Conservation (phyloP, 352 stramenopile genomes). For the Thalassiosira delicatula region DNA sequence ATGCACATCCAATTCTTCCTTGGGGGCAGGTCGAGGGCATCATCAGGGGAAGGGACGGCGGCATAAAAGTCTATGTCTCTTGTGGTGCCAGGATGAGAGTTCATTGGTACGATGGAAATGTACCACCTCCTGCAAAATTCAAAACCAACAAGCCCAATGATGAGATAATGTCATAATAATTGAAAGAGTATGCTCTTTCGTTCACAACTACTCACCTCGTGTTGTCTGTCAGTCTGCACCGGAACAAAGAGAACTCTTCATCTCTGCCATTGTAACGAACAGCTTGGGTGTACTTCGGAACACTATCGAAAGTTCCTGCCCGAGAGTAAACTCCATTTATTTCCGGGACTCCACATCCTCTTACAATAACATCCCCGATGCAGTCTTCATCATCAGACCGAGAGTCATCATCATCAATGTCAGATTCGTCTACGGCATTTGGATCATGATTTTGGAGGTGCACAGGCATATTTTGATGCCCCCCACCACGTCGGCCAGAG, state of each 20-base stretch:
- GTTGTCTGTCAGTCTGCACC: constrained; percentile 83
- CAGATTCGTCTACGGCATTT: constrained; percentile 71
- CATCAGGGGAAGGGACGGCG: constrained; percentile 25
- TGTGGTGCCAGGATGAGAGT: constrained; percentile 75
- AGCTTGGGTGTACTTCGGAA: constrained; percentile 68
- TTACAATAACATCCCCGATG: constrained; percentile 64
- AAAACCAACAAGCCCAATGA: not conserved
- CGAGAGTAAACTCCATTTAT: constrained; percentile 80
- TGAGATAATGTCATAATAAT: not conserved
- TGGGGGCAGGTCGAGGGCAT: constrained; percentile 26
- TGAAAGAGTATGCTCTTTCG: not conserved
- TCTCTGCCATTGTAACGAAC: constrained; percentile 57
- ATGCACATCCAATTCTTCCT: constrained; percentile 45
- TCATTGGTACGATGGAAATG: constrained; percentile 83
- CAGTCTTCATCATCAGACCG: constrained; percentile 58
- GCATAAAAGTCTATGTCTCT: constrained; percentile 85
- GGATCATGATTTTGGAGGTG: constrained; percentile 68
- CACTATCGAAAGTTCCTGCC: constrained; percentile 67
- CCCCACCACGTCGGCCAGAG: constrained; percentile 56
- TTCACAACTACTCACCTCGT: constrained; percentile 53
- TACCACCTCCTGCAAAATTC: constrained; percentile 78
- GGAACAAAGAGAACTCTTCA: constrained; percentile 78
- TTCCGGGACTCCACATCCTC: constrained; percentile 71
- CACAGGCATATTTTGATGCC: constrained; percentile 46
- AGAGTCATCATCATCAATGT: constrained; percentile 77